These are phyloP conservation scores for Penicillium riverlandense DNA, from an alignment of 495 filamentous ascomycete genomes.

Conservation along the genomic window DNA sequence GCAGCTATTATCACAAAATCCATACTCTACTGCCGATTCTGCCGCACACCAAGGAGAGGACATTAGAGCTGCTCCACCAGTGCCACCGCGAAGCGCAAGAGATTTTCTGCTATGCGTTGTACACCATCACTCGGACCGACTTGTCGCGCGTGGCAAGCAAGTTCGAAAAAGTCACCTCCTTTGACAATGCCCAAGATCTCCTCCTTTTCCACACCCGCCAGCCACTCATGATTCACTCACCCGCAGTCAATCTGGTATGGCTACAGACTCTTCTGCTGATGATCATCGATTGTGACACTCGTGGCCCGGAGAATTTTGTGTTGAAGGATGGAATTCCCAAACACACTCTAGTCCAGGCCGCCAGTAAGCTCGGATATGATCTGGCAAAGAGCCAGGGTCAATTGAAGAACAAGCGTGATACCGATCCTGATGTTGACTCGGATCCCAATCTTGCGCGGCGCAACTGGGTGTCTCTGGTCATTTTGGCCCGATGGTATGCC, in stretches of 20 bases:
- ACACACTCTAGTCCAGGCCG: constrained; percentile 33
- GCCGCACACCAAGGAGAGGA: constrained; percentile 54
- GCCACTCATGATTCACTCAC: constrained; percentile 30
- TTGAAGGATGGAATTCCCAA: constrained; percentile 38
- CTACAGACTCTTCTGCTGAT: constrained; percentile 38
- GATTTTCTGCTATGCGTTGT: constrained; percentile 65
- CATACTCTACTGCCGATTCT: constrained; percentile 72
- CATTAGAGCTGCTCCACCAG: constrained; percentile 53
- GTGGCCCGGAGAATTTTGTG: constrained; percentile 39
- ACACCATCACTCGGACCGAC: constrained; percentile 38
- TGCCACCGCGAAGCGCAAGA: constrained; percentile 57
- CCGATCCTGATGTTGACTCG: constrained; percentile 54
- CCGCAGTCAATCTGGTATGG: constrained; percentile 33
- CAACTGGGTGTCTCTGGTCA: constrained; percentile 67
- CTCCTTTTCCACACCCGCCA: constrained; percentile 50
- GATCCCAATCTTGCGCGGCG: constrained; percentile 63
- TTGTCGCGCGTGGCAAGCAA: constrained; percentile 25
- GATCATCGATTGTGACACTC: constrained; percentile 38
- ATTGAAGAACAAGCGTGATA: constrained; percentile 23
- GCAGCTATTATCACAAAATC: constrained; percentile 63
- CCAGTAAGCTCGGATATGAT: constrained; percentile 34
- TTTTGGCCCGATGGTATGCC: constrained; percentile 71
- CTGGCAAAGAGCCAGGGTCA: constrained; percentile 36
- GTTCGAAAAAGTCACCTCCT: constrained; percentile 35
- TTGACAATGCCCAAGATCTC: constrained; percentile 36